Evolutionary conservation across 2,329 filamentous ascomycete genomes (phyloP).

Genomic region (Apiospora rasikravindrae): DNA sequence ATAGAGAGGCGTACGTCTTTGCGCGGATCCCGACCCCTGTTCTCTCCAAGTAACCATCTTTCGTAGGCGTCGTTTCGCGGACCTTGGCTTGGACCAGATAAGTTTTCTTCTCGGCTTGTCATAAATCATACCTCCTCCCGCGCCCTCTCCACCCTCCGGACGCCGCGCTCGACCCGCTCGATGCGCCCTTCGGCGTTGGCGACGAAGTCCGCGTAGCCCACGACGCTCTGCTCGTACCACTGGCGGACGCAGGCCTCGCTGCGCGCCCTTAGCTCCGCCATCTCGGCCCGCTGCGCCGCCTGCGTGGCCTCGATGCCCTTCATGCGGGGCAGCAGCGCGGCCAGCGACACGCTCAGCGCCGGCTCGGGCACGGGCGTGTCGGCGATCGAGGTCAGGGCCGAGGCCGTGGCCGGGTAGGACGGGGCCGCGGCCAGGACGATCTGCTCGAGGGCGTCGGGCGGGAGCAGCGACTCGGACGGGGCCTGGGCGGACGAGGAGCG

Average conservation of each 20-base stretch:
- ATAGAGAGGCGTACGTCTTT: no score
- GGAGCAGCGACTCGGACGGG: constrained; percentile 52
- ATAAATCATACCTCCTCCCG: constrained; percentile 50
- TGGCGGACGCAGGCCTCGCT: constrained; percentile 67
- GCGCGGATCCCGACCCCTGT: neutral
- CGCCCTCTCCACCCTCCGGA: constrained; percentile 68
- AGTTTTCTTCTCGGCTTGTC: neutral
- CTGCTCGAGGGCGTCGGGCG: constrained; percentile 56
- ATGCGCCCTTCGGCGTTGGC: constrained; percentile 74
- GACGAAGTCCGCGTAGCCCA: constrained; percentile 71
- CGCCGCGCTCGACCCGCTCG: constrained; percentile 66
- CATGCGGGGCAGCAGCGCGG: constrained; percentile 66
- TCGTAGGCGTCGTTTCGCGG: neutral
- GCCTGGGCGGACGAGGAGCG: constrained; percentile 52
- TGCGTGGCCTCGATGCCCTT: constrained; percentile 65
- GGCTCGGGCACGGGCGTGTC: constrained; percentile 64
- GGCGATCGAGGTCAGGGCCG: constrained; percentile 60
- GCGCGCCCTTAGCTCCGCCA: constrained; percentile 65
- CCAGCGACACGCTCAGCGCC: constrained; percentile 59
- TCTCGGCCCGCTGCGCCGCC: constrained; percentile 64
- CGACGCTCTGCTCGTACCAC: constrained; percentile 77
- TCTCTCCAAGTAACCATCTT: neutral
- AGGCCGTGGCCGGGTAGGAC: constrained; percentile 60
- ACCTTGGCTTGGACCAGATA: neutral
- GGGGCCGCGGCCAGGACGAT: constrained; percentile 62